These are phyloP conservation scores for Zoysia matrella DNA, from an alignment of 202 grass and related monocot genomes.

Conservation along the genomic window DNA sequence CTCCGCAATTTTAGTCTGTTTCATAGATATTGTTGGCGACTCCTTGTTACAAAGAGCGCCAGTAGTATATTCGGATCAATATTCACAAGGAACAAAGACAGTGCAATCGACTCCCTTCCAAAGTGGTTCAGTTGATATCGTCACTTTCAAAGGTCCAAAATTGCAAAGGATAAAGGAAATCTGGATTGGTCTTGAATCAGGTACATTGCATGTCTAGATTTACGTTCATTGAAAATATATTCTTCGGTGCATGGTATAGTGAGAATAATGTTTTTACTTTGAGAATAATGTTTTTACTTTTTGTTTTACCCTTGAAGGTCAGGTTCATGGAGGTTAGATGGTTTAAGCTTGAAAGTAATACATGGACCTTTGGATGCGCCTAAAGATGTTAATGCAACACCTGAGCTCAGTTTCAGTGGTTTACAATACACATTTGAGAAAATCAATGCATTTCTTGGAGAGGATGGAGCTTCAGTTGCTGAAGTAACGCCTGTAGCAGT, in stretches of 20 bases:
- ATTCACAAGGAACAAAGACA: slow-evolving; percentile 30
- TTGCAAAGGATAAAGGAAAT: slow-evolving; percentile 73
- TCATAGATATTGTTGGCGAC: slow-evolving; percentile 68
- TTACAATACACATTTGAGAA: slow-evolving; percentile 70
- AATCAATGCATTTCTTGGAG: slow-evolving; percentile 57
- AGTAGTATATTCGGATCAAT: slow-evolving; percentile 47
- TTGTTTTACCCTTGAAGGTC: slow-evolving; percentile 55
- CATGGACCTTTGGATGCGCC: slow-evolving; percentile 42
- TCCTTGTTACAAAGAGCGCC: slow-evolving; percentile 79
- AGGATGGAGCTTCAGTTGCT: slow-evolving; percentile 62
- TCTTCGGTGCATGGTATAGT: background rate
- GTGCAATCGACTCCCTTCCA: slow-evolving; percentile 55
- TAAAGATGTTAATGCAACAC: slow-evolving; percentile 36
- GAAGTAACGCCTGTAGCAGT: slow-evolving; percentile 60
- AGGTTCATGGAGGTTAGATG: slow-evolving; percentile 95
- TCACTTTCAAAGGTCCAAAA: slow-evolving; percentile 69
- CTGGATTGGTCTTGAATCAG: slow-evolving; percentile 97
- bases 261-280: slow-evolving; percentile 11
- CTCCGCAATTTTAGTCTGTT: slow-evolving; percentile 64
- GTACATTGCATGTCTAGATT: slow-evolving; percentile 33
- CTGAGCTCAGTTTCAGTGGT: slow-evolving; percentile 52
- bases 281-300: slow-evolving; percentile 11
- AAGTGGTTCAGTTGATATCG: slow-evolving; percentile 66
- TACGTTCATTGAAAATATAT: background rate
- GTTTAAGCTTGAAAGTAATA: slow-evolving; percentile 75